These are phyloP conservation scores for Heritiera fomes DNA, from an alignment of 345 rosid genomes.

Conservation along the genomic window DNA sequence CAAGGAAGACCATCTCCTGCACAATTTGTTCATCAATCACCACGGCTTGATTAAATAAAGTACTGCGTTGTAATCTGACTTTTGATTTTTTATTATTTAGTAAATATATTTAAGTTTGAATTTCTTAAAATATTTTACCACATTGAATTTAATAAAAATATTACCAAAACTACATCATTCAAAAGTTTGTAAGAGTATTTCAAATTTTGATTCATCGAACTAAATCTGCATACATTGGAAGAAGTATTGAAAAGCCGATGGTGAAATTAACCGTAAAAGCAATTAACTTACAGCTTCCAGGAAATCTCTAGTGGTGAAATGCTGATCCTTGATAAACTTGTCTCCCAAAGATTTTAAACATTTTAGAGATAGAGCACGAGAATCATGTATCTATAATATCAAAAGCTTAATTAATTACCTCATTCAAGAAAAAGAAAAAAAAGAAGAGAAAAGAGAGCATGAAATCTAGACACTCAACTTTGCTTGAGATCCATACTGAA, in stretches of 20 bases:
- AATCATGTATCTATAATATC: constrained; percentile 48
- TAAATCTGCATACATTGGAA: background rate
- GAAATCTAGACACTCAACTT: constrained; percentile 40
- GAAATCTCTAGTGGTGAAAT: constrained; percentile 65
- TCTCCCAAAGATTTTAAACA: constrained; percentile 57
- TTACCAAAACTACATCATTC: background rate
- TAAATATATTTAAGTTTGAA: background rate
- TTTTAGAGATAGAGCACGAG: constrained; percentile 51
- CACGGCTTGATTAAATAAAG: constrained; percentile 4
- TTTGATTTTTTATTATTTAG: no score
- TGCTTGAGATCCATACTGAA: constrained; percentile 76
- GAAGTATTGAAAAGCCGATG: background rate
- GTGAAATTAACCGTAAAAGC: background rate
- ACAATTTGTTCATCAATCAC: constrained; percentile 25
- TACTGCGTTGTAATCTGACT: no score
- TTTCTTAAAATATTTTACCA: background rate
- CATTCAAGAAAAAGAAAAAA: background rate
- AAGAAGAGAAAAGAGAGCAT: background rate
- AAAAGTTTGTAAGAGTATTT: background rate
- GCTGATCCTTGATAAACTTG: constrained; percentile 57
- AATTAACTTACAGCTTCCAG: constrained; percentile 64
- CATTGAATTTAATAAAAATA: background rate
- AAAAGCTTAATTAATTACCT: background rate
- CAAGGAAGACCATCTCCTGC: constrained; percentile 66
- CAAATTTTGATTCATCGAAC: background rate